phyloP scores from a whole-genome alignment of 2,329 filamentous ascomycete genomes.

The Aspergillus sp. region DNA sequence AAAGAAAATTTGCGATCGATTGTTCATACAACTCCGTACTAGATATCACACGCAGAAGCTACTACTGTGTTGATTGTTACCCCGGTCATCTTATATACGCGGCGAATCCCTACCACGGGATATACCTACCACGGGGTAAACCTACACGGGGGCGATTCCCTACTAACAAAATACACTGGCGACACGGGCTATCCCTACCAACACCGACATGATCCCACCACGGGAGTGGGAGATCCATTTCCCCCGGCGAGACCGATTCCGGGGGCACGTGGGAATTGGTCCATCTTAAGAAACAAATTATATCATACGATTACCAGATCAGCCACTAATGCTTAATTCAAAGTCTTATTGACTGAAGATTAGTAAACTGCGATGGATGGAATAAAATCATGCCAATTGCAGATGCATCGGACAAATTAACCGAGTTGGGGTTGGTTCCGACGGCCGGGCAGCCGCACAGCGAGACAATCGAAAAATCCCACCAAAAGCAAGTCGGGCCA shows the following conservation, averaged over 20 bases:
- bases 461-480: constrained; percentile 30
- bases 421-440: constrained; percentile 12
- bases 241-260: background rate
- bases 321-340: background rate
- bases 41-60: background rate
- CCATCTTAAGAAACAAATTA: background rate
- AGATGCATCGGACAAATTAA: constrained; percentile 20
- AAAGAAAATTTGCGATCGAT: background rate
- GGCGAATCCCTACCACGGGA: constrained; percentile 13
- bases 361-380: background rate
- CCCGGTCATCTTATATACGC: background rate
- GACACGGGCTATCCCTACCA: background rate
- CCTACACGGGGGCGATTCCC: constrained; percentile 1
- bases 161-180: background rate
- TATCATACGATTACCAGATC: background rate
- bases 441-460: constrained; percentile 22
- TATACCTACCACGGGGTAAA: constrained; percentile 11
- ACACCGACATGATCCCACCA: background rate
- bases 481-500: constrained; percentile 20
- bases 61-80: background rate
- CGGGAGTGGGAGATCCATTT: background rate
- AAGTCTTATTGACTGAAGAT: background rate
- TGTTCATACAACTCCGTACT: too few relatives aligned
- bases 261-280: too few relatives aligned
- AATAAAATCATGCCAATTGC: background rate